phyloP scores from a whole-genome alignment of 163 green algal species.

The Coccomyxa subellipsoidea region DNA sequence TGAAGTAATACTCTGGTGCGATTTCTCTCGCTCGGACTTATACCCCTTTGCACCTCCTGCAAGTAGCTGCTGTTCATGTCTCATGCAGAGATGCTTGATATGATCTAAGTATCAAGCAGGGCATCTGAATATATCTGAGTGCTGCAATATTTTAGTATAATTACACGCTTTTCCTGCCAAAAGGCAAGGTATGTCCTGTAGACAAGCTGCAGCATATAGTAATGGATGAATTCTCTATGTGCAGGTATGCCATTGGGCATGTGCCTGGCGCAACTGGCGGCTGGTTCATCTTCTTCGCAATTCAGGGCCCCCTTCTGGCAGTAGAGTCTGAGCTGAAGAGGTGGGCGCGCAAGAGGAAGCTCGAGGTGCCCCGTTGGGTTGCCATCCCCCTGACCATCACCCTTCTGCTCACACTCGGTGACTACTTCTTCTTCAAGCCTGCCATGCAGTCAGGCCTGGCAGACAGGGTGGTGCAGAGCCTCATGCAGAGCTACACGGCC shows the following conservation, averaged over 20 bases:
- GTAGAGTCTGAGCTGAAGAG: constrained; percentile 13
- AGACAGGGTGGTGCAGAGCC: constrained; percentile 8
- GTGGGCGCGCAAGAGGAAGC: neutral
- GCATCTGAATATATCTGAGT: neutral
- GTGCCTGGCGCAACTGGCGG: constrained; percentile 1
- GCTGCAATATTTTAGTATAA: too few relatives aligned
- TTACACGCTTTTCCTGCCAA: too few relatives aligned
- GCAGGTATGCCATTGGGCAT: neutral
- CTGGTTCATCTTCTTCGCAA: constrained; percentile 29
- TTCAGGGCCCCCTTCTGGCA: constrained; percentile 21
- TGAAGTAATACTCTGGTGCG: constrained; percentile 39
- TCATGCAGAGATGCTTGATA: too few relatives aligned
- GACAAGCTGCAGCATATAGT: too few relatives aligned
- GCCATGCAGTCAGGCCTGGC: constrained; percentile 9
- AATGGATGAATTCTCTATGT: neutral
- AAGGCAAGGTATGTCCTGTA: too few relatives aligned
- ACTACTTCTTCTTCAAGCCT: constrained; percentile 32
- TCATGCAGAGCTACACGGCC: constrained; percentile 6
- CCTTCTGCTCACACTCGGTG: constrained; percentile 10
- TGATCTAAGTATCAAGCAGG: too few relatives aligned
- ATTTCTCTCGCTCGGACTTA: too few relatives aligned
- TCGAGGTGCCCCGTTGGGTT: neutral
- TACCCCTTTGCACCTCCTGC: too few relatives aligned
- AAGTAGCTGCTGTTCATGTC: too few relatives aligned
- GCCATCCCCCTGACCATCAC: constrained; percentile 2